Conservation (phyloP, 1,139 yeast genomes). For the Hyphopichia wangnamkhiaoensis region DNA sequence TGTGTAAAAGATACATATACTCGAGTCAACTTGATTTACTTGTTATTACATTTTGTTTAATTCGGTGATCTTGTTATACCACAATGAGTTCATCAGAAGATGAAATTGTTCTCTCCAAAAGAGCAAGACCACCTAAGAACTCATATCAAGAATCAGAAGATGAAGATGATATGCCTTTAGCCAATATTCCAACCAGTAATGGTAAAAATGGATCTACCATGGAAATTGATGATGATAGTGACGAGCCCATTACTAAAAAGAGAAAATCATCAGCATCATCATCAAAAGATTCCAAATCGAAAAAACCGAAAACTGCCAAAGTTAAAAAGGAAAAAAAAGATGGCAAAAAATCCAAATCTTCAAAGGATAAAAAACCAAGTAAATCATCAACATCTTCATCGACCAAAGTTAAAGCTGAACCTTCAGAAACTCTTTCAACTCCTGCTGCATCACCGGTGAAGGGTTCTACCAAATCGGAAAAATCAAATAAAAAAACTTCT, state of each 20-base stretch:
- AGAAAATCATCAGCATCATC: constrained; percentile 3
- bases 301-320: constrained; percentile 3
- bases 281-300: constrained; percentile 1
- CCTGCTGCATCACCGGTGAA: not conserved
- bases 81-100: constrained; percentile 14
- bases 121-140: constrained; percentile 7
- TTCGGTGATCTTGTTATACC: no score
- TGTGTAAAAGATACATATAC: no score
- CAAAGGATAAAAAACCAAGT: constrained; percentile 4
- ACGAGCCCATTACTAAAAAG: constrained; percentile 2
- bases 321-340: constrained; percentile 1
- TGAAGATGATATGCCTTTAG: constrained; percentile 13
- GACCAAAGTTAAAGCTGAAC: constrained; percentile 2
- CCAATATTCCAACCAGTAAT: constrained; percentile 5
- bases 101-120: constrained; percentile 11
- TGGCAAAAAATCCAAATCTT: not conserved
- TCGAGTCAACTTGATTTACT: no score
- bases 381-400: not conserved
- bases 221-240: not conserved
- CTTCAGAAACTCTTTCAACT: not conserved
- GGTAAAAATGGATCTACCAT: constrained; percentile 3
- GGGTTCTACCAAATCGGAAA: not conserved
- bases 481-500: constrained; percentile 3
- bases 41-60: no score
- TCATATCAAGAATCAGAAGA: constrained; percentile 7